Base-by-base conservation (phyloP, 1,284 basidiomycete species). In the Bjerkandera adusta region DNA sequence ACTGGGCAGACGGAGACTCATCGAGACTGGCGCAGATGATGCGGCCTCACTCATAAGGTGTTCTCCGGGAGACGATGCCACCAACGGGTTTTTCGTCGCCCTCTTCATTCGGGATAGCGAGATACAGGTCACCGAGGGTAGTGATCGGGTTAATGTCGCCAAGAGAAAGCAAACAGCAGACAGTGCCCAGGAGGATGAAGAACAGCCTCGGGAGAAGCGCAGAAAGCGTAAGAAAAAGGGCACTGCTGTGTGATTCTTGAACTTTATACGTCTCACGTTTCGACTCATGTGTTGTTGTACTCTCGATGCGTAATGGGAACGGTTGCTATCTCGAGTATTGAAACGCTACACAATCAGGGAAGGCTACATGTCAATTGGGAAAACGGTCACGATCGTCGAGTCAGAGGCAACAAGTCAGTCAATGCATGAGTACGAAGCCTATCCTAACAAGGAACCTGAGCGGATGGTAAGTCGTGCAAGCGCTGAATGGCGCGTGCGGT, bases 21-120 rank as follows among this genome's bases (percentile, higher is more conserved):
- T 41, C 18, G 20, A 22, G 26, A 11, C 4, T 18, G 8, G 16
- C 44, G 27, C 55, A 85, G 85, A 67, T 5, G 67, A 84, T 51
- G 85, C 90, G 1, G 70, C 76, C 5, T 79, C 83, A 2, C 68
- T 96, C 16, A 69, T 97, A 30, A 80, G 94, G n/a, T 97, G 92
- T 66, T 75, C 79, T 20, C 90, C 93, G 0, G 84, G 81, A 29
- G 88, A 89, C 51, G 92, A 97, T 60, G 80, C 77, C 33, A 97
- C 93, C 13, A 97, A 97, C 61, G 94, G 94, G 0, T 97, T 97
- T 71, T 97, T 97, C 57, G 92, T 97, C 16, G 83, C 90, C 21
- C 90, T 92, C 64, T 92, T 96, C 60, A 69, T 90, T 36, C 60
- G 62, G 38, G n/a, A n/a, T n/a, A n/a, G n/a, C 36, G 40, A 35